Base-by-base conservation (phyloP, 805 yeast genomes). In the Candida railenensis region DNA sequence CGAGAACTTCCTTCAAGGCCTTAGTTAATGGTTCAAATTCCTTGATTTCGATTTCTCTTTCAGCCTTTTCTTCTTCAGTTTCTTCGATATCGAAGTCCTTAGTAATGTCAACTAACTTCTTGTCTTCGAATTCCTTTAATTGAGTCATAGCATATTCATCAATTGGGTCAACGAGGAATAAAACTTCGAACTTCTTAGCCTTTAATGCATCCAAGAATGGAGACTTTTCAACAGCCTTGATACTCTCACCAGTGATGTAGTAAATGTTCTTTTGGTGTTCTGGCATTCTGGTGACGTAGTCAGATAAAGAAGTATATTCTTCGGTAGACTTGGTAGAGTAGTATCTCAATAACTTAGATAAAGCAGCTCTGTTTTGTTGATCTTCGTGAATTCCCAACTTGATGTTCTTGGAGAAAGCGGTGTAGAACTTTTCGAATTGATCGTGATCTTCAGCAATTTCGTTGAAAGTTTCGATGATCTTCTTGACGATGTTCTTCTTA, bases 91-190 rank as follows among this genome's bases (percentile, higher is more conserved):
- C 98, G 76, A 89, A 92, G 78, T 94, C 99, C 84, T 94, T 94
- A 74, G 98, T 92, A 72, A 94, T 91, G 74, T 94, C 98, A 61
- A 94, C 97, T 70, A 94, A 85, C 76, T 92, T 90, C 87, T 94
- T 94, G 82, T 95, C 97, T 78, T 94, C 99, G 67, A 87, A 94
- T 81, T 94, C 99, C 84, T 94, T 94, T 78, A 94, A 83, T 79
- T 94, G 99, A 63, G 97, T 89, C 90, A 90, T 90, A 62, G 98
- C 98, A 72, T 94, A 94, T 81, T 94, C 99, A 69, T 94, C 99
- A 74, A 94, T 94, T 77, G 99, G 99, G 77, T 94, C 99, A 77
- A 86, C 95, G 71, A 94, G 77, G 89, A 85, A 94, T 71, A 94
- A 82, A 53, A 94, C 99, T 81, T 94, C 99, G 63, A 94, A 94